These are phyloP conservation scores for Phytophthora chlamydospora DNA, from an alignment of 352 stramenopile genomes.

Conservation along the genomic window DNA sequence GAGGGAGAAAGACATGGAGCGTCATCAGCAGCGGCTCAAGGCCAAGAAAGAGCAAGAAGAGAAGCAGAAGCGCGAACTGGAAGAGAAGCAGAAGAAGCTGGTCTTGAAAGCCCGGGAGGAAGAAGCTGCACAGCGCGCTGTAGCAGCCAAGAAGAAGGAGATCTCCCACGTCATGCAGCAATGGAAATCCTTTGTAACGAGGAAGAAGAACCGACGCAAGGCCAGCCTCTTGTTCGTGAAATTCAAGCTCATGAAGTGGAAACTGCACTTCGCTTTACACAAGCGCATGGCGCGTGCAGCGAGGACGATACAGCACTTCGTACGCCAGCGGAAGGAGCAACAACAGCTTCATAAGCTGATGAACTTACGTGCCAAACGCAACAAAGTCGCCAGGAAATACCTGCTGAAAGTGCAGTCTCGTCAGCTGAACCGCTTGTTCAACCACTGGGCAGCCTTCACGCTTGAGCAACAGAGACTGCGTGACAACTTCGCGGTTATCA, in stretches of 20 bases:
- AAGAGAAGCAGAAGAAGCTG: constrained; percentile 55
- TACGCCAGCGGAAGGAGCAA: constrained; percentile 29
- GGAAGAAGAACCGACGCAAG: constrained; percentile 45
- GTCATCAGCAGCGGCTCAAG: constrained; percentile 62
- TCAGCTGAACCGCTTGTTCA: constrained; percentile 55
- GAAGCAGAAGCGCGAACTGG: constrained; percentile 36
- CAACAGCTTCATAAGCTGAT: constrained; percentile 41
- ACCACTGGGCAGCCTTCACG: constrained; percentile 53
- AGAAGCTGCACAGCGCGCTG: constrained; percentile 48
- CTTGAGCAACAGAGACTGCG: constrained; percentile 48
- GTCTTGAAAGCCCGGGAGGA: constrained; percentile 55
- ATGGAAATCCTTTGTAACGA: constrained; percentile 47
- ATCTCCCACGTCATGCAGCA: constrained; percentile 31
- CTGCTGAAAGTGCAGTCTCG: constrained; percentile 59
- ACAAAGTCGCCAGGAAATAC: constrained; percentile 59
- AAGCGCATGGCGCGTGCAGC: constrained; percentile 40
- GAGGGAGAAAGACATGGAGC: constrained; percentile 60
- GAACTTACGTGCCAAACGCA: constrained; percentile 54
- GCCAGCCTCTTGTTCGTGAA: constrained; percentile 68
- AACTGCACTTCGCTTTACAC: constrained; percentile 36
- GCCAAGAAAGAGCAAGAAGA: constrained; percentile 59
- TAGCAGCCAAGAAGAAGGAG: constrained; percentile 30
- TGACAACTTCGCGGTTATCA: constrained; percentile 48
- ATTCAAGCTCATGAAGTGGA: constrained; percentile 70
- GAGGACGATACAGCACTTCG: constrained; percentile 43